Conservation (phyloP, 331 rosid genomes). For the Malus hybrid region DNA sequence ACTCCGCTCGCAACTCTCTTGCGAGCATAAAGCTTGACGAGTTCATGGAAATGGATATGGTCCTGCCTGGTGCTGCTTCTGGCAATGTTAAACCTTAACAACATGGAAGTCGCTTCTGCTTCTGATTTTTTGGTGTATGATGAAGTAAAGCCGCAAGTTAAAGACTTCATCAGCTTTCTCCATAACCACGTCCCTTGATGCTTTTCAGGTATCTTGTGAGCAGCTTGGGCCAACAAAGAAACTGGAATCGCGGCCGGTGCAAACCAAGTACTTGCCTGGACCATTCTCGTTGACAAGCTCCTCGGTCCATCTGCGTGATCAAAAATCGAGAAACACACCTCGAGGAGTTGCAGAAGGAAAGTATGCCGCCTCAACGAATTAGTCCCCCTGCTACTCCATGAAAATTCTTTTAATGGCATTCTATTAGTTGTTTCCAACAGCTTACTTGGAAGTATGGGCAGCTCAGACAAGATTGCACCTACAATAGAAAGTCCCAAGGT, state of each 20-base stretch:
- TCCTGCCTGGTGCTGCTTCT: slow-evolving; percentile 52
- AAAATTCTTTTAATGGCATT: slow-evolving; percentile 71
- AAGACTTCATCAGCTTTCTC: slow-evolving; percentile 39
- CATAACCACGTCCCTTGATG: slow-evolving; percentile 37
- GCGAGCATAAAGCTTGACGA: slow-evolving; percentile 54
- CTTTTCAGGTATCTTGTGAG: slow-evolving; percentile 62
- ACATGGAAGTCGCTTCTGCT: slow-evolving; percentile 76
- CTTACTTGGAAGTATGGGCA: slow-evolving; percentile 74
- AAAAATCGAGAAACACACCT: slow-evolving; percentile 86
- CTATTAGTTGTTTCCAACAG: slow-evolving; percentile 72
- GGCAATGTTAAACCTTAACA: slow-evolving; percentile 68
- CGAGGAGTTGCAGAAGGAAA: slow-evolving; percentile 69
- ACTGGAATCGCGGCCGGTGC: slow-evolving; percentile 68
- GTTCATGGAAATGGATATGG: slow-evolving; percentile 48
- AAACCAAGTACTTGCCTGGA: slow-evolving; percentile 78
- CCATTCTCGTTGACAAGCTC: slow-evolving; percentile 84
- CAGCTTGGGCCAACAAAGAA: slow-evolving; percentile 55
- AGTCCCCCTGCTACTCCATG: slow-evolving; percentile 64
- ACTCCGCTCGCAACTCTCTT: slow-evolving; percentile 50
- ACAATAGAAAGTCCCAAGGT: slow-evolving; percentile 72
- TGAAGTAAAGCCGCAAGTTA: slow-evolving; percentile 56
- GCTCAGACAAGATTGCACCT: slow-evolving; percentile 67
- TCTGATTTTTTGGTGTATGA: slow-evolving; percentile 57
- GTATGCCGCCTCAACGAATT: slow-evolving; percentile 43
- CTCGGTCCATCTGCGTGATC: slow-evolving; percentile 87